Percentiles rank a stretch among this genome's conserved stretches.
phyloP scores from a whole-genome alignment of 2,329 filamentous ascomycete species.

The Geoglossum cookeanum region DNA sequence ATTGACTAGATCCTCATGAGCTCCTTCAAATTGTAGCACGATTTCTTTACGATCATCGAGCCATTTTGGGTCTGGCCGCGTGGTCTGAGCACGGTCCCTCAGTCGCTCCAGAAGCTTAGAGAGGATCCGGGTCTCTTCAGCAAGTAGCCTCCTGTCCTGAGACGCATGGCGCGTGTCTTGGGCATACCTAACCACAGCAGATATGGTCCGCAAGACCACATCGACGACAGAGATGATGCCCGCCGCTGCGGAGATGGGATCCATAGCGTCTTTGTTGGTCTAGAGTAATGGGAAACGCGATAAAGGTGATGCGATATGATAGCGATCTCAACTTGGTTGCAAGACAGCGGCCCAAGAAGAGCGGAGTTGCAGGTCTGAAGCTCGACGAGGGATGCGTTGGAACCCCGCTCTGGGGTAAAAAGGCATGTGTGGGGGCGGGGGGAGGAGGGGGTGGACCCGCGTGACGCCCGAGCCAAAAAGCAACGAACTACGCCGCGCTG shows the following conservation, averaged over 20 bases:
- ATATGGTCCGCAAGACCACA: conserved; percentile 4
- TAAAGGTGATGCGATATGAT: too few species aligned
- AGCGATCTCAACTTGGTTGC: too few species aligned
- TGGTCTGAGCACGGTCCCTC: conserved; percentile 3
- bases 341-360: too few species aligned
- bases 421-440: too few species aligned
- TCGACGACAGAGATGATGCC: conserved; percentile 3
- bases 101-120: not conserved
- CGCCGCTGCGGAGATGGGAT: conserved; percentile 4
- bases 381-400: too few species aligned
- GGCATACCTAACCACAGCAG: conserved; percentile 2
- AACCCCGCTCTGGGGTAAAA: too few species aligned
- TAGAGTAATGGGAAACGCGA: too few species aligned
- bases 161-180: conserved; percentile 2
- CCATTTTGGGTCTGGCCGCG: not conserved
- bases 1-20: conserved; percentile 2
- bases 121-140: conserved; percentile 3
- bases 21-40: conserved; percentile 4
- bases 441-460: too few species aligned
- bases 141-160: conserved; percentile 1
- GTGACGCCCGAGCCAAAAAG: too few species aligned
- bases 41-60: not conserved
- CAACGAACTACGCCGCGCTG: too few species aligned
- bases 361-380: too few species aligned
- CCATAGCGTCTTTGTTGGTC: not conserved